Percentiles rank a stretch among this genome's conserved stretches.
These are phyloP conservation scores for Pelargonium fulgidum DNA, from an alignment of 441 rosid genomes.

Conservation along the genomic window DNA sequence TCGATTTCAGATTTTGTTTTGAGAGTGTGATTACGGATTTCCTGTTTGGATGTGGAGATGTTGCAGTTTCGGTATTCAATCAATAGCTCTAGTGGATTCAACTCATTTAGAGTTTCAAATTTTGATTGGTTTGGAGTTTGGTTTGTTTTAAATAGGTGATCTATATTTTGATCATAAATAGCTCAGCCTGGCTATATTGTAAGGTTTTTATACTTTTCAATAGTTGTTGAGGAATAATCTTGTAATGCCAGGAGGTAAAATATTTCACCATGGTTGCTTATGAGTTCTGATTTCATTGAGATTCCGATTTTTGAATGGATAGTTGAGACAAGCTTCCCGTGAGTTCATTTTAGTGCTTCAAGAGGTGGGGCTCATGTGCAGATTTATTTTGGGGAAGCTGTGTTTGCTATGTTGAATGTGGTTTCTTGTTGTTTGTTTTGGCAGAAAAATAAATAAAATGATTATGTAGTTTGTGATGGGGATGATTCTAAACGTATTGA, in stretches of 20 bases:
- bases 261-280: neutral
- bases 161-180: neutral
- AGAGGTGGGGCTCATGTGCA: neutral
- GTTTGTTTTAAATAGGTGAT: neutral
- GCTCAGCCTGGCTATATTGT: too few species aligned
- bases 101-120: neutral
- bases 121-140: neutral
- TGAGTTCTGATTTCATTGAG: neutral
- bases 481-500: slow-evolving; percentile 3
- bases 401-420: neutral
- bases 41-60: neutral
- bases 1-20: neutral
- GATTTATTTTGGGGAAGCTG: neutral
- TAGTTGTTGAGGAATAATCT: neutral
- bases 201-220: too few species aligned
- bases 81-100: neutral
- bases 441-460: neutral
- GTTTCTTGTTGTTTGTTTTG: neutral
- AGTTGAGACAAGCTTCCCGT: neutral
- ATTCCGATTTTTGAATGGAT: neutral
- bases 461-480: neutral
- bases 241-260: neutral
- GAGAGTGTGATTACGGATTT: neutral
- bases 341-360: neutral
- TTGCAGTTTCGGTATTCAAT: neutral